phyloP scores from a whole-genome alignment of 2,329 filamentous ascomycete genomes.

The Stenocarpella maydis region DNA sequence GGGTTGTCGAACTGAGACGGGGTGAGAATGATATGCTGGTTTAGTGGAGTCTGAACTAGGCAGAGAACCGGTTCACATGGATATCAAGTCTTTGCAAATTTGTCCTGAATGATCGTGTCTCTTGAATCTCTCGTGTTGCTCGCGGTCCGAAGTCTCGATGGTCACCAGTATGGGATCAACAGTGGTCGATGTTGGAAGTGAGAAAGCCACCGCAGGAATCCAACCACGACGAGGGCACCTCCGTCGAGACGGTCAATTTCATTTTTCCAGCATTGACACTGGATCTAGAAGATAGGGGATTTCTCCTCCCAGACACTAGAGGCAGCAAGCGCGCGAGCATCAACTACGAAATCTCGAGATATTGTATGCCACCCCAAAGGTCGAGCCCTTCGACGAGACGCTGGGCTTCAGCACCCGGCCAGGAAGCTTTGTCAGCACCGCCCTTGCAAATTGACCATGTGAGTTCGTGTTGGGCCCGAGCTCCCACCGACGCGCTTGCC shows the following conservation, averaged over 20 bases:
- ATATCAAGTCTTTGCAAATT: background rate
- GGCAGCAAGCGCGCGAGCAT: background rate
- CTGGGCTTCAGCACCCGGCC: no score
- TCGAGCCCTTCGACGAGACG: background rate
- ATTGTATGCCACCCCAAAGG: no score
- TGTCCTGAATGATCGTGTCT: background rate
- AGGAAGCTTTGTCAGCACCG: constrained; percentile 10
- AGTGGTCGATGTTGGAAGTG: background rate
- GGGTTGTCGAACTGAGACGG: background rate
- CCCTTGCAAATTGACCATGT: background rate
- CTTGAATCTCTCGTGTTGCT: background rate
- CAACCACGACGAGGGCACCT: background rate
- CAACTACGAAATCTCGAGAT: background rate
- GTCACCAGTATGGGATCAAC: background rate
- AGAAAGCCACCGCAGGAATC: background rate
- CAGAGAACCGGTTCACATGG: background rate
- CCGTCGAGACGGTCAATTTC: background rate
- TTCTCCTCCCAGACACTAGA: no score
- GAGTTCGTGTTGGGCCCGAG: constrained; percentile 25
- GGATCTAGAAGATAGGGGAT: no score
- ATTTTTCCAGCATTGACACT: background rate
- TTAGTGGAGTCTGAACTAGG: background rate
- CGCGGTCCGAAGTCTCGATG: background rate
- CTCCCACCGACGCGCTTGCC: constrained; percentile 27
- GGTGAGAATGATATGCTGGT: background rate